Conservation (phyloP, 306 rosid genomes). For the Fagus crenata region DNA sequence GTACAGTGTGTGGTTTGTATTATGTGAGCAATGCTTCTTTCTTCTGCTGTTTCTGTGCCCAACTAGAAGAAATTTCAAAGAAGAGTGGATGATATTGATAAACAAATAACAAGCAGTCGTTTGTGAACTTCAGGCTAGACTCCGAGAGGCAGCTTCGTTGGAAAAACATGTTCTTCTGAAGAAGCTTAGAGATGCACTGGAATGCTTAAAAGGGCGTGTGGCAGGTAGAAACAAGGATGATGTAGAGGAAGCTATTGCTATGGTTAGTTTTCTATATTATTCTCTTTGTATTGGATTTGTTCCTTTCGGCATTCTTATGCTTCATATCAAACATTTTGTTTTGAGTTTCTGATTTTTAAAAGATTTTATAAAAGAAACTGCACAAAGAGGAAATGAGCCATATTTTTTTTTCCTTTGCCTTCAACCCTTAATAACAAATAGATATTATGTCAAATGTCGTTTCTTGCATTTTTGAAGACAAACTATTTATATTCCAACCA, state of each 20-base stretch:
- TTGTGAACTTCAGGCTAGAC: conserved; percentile 72
- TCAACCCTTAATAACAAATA: too few species aligned
- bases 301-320: conserved; percentile 1
- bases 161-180: conserved; percentile 88
- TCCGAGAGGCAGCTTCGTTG: conserved; percentile 83
- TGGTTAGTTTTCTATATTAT: conserved; percentile 53
- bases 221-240: conserved; percentile 87
- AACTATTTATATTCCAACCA: too few species aligned
- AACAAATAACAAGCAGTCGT: conserved; percentile 20
- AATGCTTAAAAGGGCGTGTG: conserved; percentile 78
- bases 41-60: background rate
- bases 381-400: too few species aligned
- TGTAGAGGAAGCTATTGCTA: conserved; percentile 77
- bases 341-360: background rate
- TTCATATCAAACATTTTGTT: background rate
- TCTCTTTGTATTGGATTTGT: conserved; percentile 17
- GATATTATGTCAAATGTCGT: too few species aligned
- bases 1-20: background rate
- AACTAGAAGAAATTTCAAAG: conserved; percentile 4
- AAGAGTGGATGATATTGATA: background rate
- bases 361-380: too few species aligned
- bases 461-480: too few species aligned
- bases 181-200: conserved; percentile 93
- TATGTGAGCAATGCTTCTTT: background rate
- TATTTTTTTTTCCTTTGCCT: too few species aligned